Evolutionary conservation across 2,329 filamentous ascomycete species (phyloP), one percentile per base, ranked within the genome.

Genomic region (Simplicillium sp.): DNA sequence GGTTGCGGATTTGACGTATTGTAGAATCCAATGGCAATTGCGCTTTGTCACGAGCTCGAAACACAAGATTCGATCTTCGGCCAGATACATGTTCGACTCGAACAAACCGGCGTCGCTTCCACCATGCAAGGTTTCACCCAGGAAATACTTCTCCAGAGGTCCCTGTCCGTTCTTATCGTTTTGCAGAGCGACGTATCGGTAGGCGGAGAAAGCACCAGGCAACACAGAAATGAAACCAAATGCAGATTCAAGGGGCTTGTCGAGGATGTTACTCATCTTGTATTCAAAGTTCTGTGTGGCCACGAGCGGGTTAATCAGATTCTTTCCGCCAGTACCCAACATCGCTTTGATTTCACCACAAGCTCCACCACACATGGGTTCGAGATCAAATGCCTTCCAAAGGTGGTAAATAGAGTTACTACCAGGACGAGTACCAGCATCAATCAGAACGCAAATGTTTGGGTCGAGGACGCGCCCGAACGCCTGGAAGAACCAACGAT

Each of bases 291-390:
- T 98, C 56, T 98, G 92, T 1, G 89, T 89, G 2, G 92, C 92
- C 16, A 98, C 86, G 4, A 98, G 75, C 1, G 92, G 92, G 55
- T 97, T 98, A 50, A 96, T 60, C 29, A 98, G 75, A 54, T 94
- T 88, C 62, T 85, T 90, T 48, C 90, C 89, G 43, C 75, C 80
- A 3, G 78, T 79, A 18, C 82, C 84, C 66, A 97, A 71, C 89
- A 97, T 96, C 49, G 90, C 90, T 65, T 98, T 97, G 70, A 98
- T 98, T 62, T 98, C 92, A 64, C 92, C 92, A 62, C 92, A 98
- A 53, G 92, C 90, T 52, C 92, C 92, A 50, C 84, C 92, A 58
- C 92, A 97, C 83, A 94, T 96, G 36, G 92, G 92, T 61, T 97
- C 89, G 25, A 97, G 73, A 54, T 98, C 92, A 54, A 98, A 98